Conservation (phyloP, 108 stramenopile genomes). For the Cylindrotheca closterium region DNA sequence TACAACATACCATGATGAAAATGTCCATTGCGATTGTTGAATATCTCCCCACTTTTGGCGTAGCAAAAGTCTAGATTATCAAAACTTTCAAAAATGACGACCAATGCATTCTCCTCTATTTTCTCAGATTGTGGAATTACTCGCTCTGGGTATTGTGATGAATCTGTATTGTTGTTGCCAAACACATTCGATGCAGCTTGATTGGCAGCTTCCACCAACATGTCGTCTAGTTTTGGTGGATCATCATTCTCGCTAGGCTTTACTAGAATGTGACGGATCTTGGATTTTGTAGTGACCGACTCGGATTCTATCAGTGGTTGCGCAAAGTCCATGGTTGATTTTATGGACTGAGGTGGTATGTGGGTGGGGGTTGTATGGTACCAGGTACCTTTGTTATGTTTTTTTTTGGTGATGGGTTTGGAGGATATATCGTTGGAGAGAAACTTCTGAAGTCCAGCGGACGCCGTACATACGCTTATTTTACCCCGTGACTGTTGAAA, state of each 20-base stretch:
- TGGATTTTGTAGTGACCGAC: constrained; percentile 44
- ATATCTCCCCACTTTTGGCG: constrained; percentile 60
- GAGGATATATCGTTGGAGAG: no score
- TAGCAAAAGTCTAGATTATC: constrained; percentile 83
- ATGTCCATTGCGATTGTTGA: constrained; percentile 85
- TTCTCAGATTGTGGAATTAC: constrained; percentile 41
- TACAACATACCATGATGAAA: constrained; percentile 60
- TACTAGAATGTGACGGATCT: constrained; percentile 35
- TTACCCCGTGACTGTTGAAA: no score
- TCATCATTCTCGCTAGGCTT: constrained; percentile 2
- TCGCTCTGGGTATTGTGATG: constrained; percentile 58
- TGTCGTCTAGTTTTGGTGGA: constrained; percentile 29
- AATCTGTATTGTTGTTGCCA: constrained; percentile 25
- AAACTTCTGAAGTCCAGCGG: no score
- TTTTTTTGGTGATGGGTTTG: no score
- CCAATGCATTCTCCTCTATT: constrained; percentile 61
- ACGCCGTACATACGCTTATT: no score
- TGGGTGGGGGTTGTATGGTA: no score
- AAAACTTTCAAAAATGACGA: constrained; percentile 86
- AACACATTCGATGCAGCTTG: constrained; percentile 70
- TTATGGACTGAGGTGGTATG: no score
- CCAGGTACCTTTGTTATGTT: no score
- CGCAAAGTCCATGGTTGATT: constrained; percentile 64
- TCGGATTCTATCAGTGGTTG: constrained; percentile 31
- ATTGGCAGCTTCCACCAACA: constrained; percentile 58